phyloP scores from a whole-genome alignment of 2,329 filamentous ascomycete species.

The Arthrobotrys sinensis region DNA sequence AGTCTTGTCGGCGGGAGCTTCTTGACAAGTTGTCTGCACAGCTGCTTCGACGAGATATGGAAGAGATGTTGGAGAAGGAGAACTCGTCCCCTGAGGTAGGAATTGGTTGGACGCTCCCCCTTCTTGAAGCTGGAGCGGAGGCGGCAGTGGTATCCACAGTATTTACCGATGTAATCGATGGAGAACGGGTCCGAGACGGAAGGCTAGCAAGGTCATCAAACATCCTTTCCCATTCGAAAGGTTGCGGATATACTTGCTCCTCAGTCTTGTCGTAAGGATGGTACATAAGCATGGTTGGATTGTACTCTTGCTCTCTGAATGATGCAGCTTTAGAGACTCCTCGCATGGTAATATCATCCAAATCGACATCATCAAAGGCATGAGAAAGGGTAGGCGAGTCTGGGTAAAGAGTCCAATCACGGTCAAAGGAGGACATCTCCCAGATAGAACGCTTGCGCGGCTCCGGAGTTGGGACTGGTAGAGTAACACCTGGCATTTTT shows the following conservation, averaged over 20 bases:
- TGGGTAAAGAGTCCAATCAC: conserved; percentile 44
- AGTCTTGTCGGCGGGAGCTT: conserved; percentile 32
- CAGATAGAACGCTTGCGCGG: conserved; percentile 44
- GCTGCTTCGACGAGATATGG: conserved; percentile 27
- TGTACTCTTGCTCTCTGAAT: conserved; percentile 51
- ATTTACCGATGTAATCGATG: conserved; percentile 35
- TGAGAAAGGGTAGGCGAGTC: conserved; percentile 45
- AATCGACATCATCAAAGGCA: conserved; percentile 38
- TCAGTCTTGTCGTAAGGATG: conserved; percentile 42
- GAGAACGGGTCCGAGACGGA: conserved; percentile 22
- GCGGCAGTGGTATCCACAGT: conserved; percentile 35
- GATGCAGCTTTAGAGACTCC: conserved; percentile 46
- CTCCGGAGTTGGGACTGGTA: conserved; percentile 29
- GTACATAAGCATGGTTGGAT: conserved; percentile 39
- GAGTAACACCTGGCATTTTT: conserved; percentile 30
- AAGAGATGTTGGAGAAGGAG: conserved; percentile 10
- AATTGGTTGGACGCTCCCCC: conserved; percentile 14
- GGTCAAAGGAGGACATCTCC: conserved; percentile 29
- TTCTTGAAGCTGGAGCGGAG: conserved; percentile 32
- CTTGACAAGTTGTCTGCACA: conserved; percentile 1
- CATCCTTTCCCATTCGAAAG: conserved; percentile 52
- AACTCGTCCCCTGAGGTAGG: background rate
- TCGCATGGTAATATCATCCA: conserved; percentile 49
- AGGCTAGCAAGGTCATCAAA: conserved; percentile 43
- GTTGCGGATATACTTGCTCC: conserved; percentile 28